Conservation (phyloP, 129 eudicot species). For the Rutidosis leptorrhynchoides region DNA sequence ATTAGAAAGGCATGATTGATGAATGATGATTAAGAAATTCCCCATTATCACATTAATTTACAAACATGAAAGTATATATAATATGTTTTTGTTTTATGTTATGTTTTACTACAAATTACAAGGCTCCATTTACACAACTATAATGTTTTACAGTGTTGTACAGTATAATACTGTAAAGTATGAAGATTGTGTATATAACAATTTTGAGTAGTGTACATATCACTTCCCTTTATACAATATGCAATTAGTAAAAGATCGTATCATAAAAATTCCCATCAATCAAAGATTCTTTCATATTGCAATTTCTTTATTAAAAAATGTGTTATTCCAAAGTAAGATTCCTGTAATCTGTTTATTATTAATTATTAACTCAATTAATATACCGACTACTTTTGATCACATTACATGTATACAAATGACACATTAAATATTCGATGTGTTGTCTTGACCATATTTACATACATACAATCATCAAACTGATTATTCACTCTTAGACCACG, state of each 20-base stretch:
- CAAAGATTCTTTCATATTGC: slow-evolving; percentile 13
- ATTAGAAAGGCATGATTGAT: neutral
- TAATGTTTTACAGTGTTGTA: too few species aligned
- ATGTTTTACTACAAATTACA: neutral
- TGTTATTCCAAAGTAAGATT: neutral
- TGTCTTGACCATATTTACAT: neutral
- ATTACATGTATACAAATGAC: slow-evolving; percentile 5
- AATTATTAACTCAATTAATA: too few species aligned
- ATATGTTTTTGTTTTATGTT: neutral
- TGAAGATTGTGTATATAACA: too few species aligned
- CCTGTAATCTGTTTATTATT: neutral
- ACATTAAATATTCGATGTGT: neutral
- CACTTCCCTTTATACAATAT: too few species aligned
- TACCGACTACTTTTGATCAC: slow-evolving; percentile 4
- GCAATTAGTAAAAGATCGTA: neutral
- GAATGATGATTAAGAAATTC: neutral
- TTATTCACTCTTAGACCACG: too few species aligned
- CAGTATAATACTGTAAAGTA: too few species aligned
- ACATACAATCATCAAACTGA: too few species aligned
- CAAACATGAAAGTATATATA: neutral
- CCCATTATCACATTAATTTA: neutral
- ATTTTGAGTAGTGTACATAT: too few species aligned
- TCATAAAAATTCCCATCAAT: neutral
- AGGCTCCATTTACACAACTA: too few species aligned
- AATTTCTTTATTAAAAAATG: neutral